phyloP scores from a whole-genome alignment of 2,329 filamentous ascomycete genomes.

The Endothia cerciana region DNA sequence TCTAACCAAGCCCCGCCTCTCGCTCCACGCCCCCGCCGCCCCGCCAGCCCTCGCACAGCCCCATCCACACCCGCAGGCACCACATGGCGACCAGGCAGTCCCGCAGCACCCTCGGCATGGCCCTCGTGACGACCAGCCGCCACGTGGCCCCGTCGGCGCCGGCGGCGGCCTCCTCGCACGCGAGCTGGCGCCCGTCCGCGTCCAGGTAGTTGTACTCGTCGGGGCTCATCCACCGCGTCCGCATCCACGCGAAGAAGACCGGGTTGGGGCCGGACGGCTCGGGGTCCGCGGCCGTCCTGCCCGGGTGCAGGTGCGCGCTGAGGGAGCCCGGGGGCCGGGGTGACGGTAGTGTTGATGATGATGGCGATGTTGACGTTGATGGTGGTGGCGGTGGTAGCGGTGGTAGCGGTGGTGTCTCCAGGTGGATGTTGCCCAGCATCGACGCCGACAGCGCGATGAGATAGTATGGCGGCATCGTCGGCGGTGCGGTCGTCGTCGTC shows the following conservation, averaged over 20 bases:
- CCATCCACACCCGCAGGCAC: slow-evolving; percentile 11
- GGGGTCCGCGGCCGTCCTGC: neutral
- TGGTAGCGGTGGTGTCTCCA: neutral
- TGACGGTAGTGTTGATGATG: neutral
- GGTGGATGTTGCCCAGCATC: slow-evolving; percentile 4
- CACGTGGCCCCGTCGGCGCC: neutral
- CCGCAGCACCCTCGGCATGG: neutral
- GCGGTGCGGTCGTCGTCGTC: neutral
- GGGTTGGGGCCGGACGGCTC: neutral
- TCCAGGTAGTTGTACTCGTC: slow-evolving; percentile 15
- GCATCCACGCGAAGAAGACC: slow-evolving; percentile 6
- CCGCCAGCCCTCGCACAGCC: neutral
- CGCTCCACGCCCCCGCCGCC: neutral
- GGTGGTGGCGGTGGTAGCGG: neutral
- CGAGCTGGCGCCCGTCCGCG: slow-evolving; percentile 4
- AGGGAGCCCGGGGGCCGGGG: neutral
- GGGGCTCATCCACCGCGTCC: neutral
- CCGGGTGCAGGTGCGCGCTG: slow-evolving; percentile 4
- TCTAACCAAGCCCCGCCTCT: neutral
- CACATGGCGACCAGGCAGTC: slow-evolving; percentile 10
- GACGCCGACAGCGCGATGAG: neutral
- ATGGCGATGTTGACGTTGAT: neutral
- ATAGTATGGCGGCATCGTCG: neutral
- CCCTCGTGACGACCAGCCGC: slow-evolving; percentile 6
- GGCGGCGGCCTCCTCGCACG: neutral